phyloP scores from a whole-genome alignment of 2,329 filamentous ascomycete genomes.

The Zymoseptoria passerinii region DNA sequence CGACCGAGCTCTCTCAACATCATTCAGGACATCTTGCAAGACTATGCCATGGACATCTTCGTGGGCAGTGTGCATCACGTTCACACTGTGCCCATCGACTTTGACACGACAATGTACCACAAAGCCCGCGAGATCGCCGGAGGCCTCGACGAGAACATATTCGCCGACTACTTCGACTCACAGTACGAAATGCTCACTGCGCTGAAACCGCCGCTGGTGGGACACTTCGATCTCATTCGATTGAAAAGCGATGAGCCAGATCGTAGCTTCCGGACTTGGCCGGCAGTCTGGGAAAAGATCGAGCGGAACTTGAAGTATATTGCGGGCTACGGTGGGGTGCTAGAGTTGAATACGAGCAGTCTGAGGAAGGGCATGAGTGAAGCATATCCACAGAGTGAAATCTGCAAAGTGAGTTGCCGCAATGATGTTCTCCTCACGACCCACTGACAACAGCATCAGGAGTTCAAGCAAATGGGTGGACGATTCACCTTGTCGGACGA shows the following conservation, averaged over 20 bases:
- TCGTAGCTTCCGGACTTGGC: slow-evolving; percentile 37
- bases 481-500: slow-evolving; percentile 90
- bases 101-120: slow-evolving; percentile 59
- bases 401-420: slow-evolving; percentile 57
- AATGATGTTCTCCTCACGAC: not conserved
- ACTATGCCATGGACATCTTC: slow-evolving; percentile 73
- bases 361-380: slow-evolving; percentile 83
- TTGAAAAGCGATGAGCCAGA: slow-evolving; percentile 65
- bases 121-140: slow-evolving; percentile 50
- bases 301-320: slow-evolving; percentile 66
- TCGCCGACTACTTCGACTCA: slow-evolving; percentile 77
- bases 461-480: slow-evolving; percentile 64
- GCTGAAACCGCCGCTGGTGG: slow-evolving; percentile 69
- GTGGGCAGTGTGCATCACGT: slow-evolving; percentile 90
- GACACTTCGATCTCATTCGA: slow-evolving; percentile 88
- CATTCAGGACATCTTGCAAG: slow-evolving; percentile 50
- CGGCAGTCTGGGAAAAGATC: slow-evolving; percentile 64
- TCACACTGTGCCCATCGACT: slow-evolving; percentile 81
- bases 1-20: slow-evolving; percentile 55
- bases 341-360: slow-evolving; percentile 85
- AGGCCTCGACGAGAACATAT: slow-evolving; percentile 64
- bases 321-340: slow-evolving; percentile 64
- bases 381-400: slow-evolving; percentile 73
- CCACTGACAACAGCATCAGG: slow-evolving; percentile 36
- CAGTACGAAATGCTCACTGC: slow-evolving; percentile 72